A percentile compares a stretch with the other conserved stretches of the same genome.
These are phyloP conservation scores for Candida loeiensis DNA, from an alignment of 805 yeast species.

Conservation along the genomic window DNA sequence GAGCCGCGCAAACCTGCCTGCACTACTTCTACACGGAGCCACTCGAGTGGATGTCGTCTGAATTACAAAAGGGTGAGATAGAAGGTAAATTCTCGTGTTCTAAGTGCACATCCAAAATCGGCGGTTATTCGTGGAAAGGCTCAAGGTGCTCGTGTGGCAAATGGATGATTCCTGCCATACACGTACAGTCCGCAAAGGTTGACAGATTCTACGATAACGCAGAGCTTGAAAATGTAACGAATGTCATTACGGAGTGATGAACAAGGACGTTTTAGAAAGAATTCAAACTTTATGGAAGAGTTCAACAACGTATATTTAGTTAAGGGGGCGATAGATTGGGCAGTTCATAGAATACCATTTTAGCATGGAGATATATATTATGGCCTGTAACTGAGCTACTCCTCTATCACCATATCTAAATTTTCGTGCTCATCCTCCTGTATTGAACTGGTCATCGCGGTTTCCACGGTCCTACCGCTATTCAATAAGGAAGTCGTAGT, in stretches of 20 bases:
- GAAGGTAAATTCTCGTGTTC: constrained; percentile 90
- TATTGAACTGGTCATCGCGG: constrained; percentile 15
- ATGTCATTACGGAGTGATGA: too few species aligned
- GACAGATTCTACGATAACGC: constrained; percentile 37
- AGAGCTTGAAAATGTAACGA: neutral
- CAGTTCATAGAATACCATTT: too few species aligned
- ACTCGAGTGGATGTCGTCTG: constrained; percentile 84
- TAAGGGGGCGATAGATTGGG: too few species aligned
- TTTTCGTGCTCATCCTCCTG: constrained; percentile 29
- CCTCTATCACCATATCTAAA: constrained; percentile 45
- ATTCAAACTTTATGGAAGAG: too few species aligned
- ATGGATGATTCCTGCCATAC: constrained; percentile 93
- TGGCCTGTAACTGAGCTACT: too few species aligned
- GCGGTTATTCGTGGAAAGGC: constrained; percentile 94
- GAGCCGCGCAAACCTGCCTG: constrained; percentile 64
- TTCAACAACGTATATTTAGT: too few species aligned
- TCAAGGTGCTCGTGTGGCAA: constrained; percentile 90
- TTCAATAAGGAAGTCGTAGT: constrained; percentile 10
- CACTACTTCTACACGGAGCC: constrained; percentile 83
- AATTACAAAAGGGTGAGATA: constrained; percentile 65
- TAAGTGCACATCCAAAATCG: constrained; percentile 79
- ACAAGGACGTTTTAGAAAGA: too few species aligned
- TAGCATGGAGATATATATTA: too few species aligned
- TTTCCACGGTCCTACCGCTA: constrained; percentile 15
- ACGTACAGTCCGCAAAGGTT: constrained; percentile 74